phyloP scores from a whole-genome alignment of 2,329 filamentous ascomycete species.

The Podosphaera xanthii region DNA sequence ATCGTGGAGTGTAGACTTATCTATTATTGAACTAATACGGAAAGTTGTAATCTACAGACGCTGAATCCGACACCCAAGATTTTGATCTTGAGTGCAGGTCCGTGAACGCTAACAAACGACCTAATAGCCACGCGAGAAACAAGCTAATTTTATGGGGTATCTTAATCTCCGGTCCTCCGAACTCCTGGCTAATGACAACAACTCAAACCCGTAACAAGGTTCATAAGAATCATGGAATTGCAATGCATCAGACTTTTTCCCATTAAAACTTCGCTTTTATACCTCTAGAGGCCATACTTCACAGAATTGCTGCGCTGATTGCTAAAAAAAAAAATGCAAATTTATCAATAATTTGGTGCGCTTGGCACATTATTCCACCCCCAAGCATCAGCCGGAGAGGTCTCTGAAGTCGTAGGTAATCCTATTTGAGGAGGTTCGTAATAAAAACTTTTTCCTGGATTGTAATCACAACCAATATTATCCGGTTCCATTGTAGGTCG shows the following conservation, averaged over 20 bases:
- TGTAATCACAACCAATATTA: too few relatives aligned
- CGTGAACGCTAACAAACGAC: not conserved
- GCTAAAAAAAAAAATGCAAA: slow-evolving; percentile 11
- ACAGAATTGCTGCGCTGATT: slow-evolving; percentile 12
- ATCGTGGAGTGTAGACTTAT: too few relatives aligned
- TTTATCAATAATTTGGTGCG: slow-evolving; percentile 12
- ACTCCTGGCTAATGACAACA: not conserved
- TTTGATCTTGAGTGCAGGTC: too few relatives aligned
- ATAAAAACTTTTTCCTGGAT: too few relatives aligned
- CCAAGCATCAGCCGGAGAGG: too few relatives aligned
- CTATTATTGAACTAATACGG: too few relatives aligned
- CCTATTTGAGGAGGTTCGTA: too few relatives aligned
- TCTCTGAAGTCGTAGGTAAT: too few relatives aligned
- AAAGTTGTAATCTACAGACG: too few relatives aligned
- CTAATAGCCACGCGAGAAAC: not conserved
- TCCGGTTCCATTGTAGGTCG: too few relatives aligned
- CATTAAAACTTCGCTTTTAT: slow-evolving; percentile 1
- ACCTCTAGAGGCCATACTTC: slow-evolving; percentile 6
- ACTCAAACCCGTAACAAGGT: not conserved
- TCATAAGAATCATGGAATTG: not conserved
- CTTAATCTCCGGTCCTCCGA: not conserved
- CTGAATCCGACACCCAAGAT: too few relatives aligned
- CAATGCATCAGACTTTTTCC: not conserved
- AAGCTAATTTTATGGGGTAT: not conserved
- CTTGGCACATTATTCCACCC: slow-evolving; percentile 4